phyloP scores from a whole-genome alignment of 2,329 filamentous ascomycete species.

The Ceratocystis papillata region DNA sequence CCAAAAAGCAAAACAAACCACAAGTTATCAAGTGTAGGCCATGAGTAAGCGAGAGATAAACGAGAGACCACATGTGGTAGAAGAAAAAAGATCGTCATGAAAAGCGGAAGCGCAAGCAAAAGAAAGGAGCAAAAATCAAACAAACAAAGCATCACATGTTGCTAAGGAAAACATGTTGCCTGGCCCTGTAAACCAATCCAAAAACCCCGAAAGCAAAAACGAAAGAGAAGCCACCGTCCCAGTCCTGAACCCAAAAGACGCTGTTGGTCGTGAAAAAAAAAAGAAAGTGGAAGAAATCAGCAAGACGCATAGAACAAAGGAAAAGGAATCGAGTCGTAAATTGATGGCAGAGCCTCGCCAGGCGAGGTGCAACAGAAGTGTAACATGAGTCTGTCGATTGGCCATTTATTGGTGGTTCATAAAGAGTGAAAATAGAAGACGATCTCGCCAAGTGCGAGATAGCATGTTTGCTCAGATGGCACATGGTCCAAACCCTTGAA shows the following conservation, averaged over 20 bases:
- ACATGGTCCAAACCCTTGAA: background rate
- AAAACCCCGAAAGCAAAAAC: conserved; percentile 7
- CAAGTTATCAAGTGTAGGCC: background rate
- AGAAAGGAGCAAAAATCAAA: conserved; percentile 12
- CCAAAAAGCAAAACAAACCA: background rate
- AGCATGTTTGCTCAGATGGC: background rate
- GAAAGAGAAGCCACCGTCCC: conserved; percentile 15
- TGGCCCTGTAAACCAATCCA: conserved; percentile 12
- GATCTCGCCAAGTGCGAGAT: background rate
- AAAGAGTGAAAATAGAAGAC: background rate
- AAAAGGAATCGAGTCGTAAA: conserved; percentile 14
- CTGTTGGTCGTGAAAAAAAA: background rate
- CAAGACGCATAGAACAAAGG: background rate
- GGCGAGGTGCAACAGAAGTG: background rate
- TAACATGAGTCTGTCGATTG: background rate
- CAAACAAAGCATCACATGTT: conserved; percentile 4
- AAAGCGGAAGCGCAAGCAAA: conserved; percentile 14
- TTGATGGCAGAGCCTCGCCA: background rate
- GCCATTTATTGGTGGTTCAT: background rate
- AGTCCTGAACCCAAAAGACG: conserved; percentile 1
- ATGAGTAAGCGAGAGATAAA: conserved; percentile 3
- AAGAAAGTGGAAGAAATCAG: background rate
- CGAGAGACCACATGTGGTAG: background rate
- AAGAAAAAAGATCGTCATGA: background rate
- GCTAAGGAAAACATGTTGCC: conserved; percentile 7